phyloP scores from a whole-genome alignment of 306 rosid species.

The Casuarina cunninghamiana region DNA sequence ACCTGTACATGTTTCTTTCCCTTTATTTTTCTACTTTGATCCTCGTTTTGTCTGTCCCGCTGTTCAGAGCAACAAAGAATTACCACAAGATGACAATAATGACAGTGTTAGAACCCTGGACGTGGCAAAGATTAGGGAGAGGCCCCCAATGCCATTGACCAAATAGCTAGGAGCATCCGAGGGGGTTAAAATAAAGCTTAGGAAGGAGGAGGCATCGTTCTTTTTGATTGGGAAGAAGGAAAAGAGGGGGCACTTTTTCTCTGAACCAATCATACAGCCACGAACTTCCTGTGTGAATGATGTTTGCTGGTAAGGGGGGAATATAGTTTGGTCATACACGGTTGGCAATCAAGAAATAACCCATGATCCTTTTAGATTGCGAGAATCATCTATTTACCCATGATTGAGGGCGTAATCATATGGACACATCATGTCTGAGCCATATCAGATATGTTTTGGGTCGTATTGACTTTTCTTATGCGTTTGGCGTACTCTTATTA shows the following conservation, averaged over 20 bases:
- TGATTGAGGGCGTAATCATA: slow-evolving; percentile 24
- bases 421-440: background rate
- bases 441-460: background rate
- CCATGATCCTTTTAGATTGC: slow-evolving; percentile 36
- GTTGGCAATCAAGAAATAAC: slow-evolving; percentile 38
- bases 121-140: background rate
- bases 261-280: slow-evolving; percentile 34
- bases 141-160: slow-evolving; percentile 16
- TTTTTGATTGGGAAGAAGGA: slow-evolving; percentile 19
- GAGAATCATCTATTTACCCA: slow-evolving; percentile 36
- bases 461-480: background rate
- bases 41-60: slow-evolving; percentile 27
- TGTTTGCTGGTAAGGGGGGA: slow-evolving; percentile 43
- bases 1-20: slow-evolving; percentile 23
- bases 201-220: slow-evolving; percentile 23
- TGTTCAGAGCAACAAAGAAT: slow-evolving; percentile 18
- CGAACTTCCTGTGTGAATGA: slow-evolving; percentile 38
- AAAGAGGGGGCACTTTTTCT: slow-evolving; percentile 19
- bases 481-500: background rate
- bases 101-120: background rate
- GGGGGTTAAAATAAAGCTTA: slow-evolving; percentile 36
- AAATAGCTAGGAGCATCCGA: slow-evolving; percentile 44
- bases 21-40: slow-evolving; percentile 34
- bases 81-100: slow-evolving; percentile 3
- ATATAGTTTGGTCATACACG: slow-evolving; percentile 44